Percentiles rank a stretch among this genome's conserved stretches.
Evolutionary conservation across 257 asterid species (phyloP).

Genomic region (Solanum neorickii): DNA sequence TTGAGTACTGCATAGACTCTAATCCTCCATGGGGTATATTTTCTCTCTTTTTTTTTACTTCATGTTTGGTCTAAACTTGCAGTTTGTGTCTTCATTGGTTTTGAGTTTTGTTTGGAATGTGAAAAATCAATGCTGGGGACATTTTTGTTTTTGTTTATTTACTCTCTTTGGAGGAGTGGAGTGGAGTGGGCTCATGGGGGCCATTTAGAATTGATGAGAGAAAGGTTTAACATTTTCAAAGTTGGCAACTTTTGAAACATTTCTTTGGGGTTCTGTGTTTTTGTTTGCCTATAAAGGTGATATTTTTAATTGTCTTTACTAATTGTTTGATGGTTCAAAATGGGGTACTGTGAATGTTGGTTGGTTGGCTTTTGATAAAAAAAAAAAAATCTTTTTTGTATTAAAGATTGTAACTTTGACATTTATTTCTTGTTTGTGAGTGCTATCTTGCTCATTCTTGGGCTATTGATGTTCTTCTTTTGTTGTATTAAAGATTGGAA

Average conservation of each 20-base stretch:
- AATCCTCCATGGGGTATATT: slow-evolving; percentile 89
- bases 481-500: neutral
- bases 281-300: neutral
- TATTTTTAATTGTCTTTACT: neutral
- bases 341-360: neutral
- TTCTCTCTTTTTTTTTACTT: neutral
- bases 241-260: neutral
- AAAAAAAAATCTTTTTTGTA: neutral
- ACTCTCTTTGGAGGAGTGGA: neutral
- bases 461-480: neutral
- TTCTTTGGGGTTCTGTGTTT: neutral
- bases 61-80: neutral
- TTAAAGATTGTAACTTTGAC: neutral
- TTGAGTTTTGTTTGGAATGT: neutral
- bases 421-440: neutral
- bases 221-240: neutral
- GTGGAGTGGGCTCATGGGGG: neutral
- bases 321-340: neutral
- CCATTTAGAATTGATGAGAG: neutral
- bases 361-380: neutral
- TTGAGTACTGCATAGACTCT: slow-evolving; percentile 92
- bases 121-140: neutral
- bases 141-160: neutral
- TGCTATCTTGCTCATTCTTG: neutral
- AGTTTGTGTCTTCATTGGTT: neutral